Conservation (phyloP, 2,329 filamentous ascomycete species). For the Elsinoe perseae region DNA sequence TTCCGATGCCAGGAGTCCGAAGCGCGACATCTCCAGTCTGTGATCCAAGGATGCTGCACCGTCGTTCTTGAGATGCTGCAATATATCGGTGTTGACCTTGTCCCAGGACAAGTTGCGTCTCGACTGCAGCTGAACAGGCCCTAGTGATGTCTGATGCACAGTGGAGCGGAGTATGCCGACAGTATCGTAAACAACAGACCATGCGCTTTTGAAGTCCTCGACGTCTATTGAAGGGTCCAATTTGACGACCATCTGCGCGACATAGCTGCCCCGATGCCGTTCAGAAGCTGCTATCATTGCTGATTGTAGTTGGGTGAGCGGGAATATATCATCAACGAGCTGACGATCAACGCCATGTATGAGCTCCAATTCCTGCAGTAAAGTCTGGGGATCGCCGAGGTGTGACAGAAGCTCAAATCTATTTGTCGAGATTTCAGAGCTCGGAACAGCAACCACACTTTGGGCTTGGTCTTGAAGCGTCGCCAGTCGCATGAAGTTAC, state of each 20-base stretch:
- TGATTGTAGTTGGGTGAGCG: neutral
- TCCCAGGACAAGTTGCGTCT: neutral
- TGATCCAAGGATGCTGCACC: neutral
- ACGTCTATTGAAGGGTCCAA: neutral
- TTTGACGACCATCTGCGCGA: neutral
- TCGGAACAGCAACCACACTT: neutral
- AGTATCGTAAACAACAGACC: neutral
- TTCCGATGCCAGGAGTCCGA: neutral
- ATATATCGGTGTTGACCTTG: neutral
- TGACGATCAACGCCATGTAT: neutral
- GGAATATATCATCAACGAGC: neutral
- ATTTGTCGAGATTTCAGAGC: no score
- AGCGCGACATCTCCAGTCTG: neutral
- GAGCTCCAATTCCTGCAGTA: neutral
- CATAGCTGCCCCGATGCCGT: neutral
- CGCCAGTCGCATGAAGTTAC: neutral
- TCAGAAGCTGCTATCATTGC: neutral
- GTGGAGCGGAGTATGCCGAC: neutral
- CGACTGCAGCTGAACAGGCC: neutral
- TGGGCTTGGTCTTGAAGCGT: conserved; percentile 10
- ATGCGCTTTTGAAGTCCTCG: neutral
- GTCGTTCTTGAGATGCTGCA: neutral
- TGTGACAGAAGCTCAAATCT: neutral
- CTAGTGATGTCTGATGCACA: neutral
- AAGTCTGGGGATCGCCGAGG: neutral